These are phyloP conservation scores for Acmispon strigosus DNA, from an alignment of 306 rosid genomes.

Conservation along the genomic window DNA sequence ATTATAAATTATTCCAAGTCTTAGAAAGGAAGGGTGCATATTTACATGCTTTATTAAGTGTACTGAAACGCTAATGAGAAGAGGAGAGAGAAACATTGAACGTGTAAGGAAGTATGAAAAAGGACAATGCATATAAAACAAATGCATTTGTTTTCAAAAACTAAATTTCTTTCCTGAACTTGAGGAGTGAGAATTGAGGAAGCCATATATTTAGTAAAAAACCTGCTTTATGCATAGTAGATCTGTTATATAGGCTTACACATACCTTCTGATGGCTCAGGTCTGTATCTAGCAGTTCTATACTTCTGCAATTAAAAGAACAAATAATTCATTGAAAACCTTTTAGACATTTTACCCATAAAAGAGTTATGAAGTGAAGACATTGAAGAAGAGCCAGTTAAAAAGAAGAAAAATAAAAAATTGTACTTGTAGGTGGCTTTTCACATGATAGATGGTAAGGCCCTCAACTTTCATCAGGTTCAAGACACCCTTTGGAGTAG, in stretches of 20 bases:
- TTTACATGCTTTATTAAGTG: not conserved
- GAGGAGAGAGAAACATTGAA: not conserved
- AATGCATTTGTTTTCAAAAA: not conserved
- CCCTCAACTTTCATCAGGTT: constrained; percentile 78
- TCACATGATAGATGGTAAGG: constrained; percentile 94
- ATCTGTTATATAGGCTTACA: constrained; percentile 5
- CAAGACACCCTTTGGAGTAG: constrained; percentile 95
- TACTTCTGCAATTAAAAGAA: constrained; percentile 57
- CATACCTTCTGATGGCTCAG: constrained; percentile 80
- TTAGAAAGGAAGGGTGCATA: not conserved
- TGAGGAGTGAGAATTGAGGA: not conserved
- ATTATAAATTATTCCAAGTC: not conserved
- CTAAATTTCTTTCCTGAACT: not conserved
- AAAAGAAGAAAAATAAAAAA: constrained; percentile 10
- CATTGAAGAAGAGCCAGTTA: not conserved
- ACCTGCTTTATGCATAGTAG: constrained; percentile 13
- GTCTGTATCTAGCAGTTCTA: constrained; percentile 91
- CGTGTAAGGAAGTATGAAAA: not conserved
- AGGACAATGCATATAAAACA: not conserved
- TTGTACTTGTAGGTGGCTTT: constrained; percentile 89
- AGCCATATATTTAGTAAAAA: not conserved
- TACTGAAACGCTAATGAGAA: constrained; percentile 2
- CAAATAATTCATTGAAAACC: not conserved
- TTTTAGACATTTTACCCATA: not conserved
- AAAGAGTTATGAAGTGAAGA: constrained; percentile 2